Base-by-base conservation (phyloP, 345 rosid species). In the Salix arbutifolia region DNA sequence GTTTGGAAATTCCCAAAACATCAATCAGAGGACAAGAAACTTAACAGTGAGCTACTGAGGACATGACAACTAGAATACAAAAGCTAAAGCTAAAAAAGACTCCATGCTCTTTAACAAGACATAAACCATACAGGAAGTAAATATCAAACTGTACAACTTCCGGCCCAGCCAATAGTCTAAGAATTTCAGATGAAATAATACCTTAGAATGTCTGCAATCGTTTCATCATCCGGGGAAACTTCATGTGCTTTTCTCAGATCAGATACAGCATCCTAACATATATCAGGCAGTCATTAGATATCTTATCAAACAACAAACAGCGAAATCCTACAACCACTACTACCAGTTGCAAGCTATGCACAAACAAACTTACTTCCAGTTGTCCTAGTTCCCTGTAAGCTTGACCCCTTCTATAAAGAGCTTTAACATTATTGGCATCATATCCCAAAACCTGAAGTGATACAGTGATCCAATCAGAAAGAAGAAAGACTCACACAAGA, bases 401-500 rank as follows among this genome's bases (percentile, higher is more conserved):
- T 86, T 91, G 97, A 82, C 99, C 99, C 80, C 98, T 94, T 66
- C 99, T 87, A 84, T 96, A 94, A 42, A 94, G 93, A 77, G 97
- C 99, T 86, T 96, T 96, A 60, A 91, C 83, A 83, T 96, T 96
- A 60, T 83, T 90, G 33, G 89, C 83, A 87, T 96, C 99, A 84
- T 84, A 86, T 69, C 85, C 85, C 86, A 96, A 84, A 82, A 91
- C 96, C 99, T 96, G 77, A 76, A 80, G 25, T n/a, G 72, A 38
- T 53, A 78, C 18, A 44, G 8, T 67, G 69, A 71, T 73, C 70
- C 64, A 60, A 74, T 83, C 65, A 81, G 75, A 79, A 70, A 66
- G 40, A 74, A 61, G 69, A 23, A 13, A 33, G 18, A 71, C 17
- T 1, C 35, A 4, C 46, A 23, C 18, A 40, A 61, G 25, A 28